Percentiles rank a stretch among this genome's conserved stretches.
phyloP scores from a whole-genome alignment of 345 rosid genomes.

The Salix brachista region DNA sequence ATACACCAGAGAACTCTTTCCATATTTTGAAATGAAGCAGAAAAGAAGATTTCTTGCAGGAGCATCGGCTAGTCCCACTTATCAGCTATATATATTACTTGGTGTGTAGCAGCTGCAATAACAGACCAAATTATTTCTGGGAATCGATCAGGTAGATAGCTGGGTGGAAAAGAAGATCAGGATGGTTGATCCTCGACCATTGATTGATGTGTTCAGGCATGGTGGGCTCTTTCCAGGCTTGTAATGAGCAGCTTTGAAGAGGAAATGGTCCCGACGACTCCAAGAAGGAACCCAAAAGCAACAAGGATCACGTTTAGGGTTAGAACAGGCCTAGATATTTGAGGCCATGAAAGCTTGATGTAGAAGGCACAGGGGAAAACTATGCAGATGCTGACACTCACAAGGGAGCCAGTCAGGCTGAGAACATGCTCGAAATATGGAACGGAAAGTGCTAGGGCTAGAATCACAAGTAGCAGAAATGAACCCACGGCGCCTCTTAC shows the following conservation, averaged over 20 bases:
- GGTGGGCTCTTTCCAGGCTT: conserved; percentile 24
- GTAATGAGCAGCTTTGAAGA: conserved; percentile 38
- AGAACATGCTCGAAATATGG: conserved; percentile 70
- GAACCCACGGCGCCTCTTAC: conserved; percentile 55
- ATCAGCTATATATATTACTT: neutral
- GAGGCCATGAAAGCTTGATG: conserved; percentile 51
- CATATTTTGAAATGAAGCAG: neutral
- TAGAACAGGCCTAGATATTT: conserved; percentile 30
- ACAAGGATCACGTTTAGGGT: conserved; percentile 41
- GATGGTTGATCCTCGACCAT: neutral
- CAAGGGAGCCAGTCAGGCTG: conserved; percentile 68
- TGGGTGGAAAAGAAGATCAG: neutral
- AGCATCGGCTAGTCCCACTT: neutral
- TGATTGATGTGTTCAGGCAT: neutral
- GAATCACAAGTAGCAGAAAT: conserved; percentile 40
- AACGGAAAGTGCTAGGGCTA: conserved; percentile 50
- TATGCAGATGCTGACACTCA: conserved; percentile 46
- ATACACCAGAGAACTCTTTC: neutral
- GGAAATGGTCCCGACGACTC: conserved; percentile 51
- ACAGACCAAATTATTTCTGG: neutral
- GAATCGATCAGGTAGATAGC: neutral
- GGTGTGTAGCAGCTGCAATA: neutral
- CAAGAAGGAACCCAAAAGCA: conserved; percentile 51
- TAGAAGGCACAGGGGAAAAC: conserved; percentile 61
- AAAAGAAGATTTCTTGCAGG: neutral